phyloP scores from a whole-genome alignment of 257 asterid species.

The Misopates orontium region DNA sequence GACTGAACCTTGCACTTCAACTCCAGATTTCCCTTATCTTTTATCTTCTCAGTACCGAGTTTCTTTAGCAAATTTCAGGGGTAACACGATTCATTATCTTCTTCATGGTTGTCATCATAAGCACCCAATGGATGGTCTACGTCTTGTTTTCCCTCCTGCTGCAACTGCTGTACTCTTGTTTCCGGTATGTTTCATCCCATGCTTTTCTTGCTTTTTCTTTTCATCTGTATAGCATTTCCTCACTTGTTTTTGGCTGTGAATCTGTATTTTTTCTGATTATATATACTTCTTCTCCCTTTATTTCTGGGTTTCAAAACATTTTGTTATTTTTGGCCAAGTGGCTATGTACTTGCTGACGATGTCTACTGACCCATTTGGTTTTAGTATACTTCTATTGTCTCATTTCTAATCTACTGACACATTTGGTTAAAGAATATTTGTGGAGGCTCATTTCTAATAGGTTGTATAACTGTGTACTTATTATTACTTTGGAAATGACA shows the following conservation, averaged over 20 bases:
- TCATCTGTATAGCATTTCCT: background rate
- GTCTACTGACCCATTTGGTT: too few species aligned
- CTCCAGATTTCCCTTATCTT: background rate
- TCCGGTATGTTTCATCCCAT: slow-evolving; percentile 48
- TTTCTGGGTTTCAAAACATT: background rate
- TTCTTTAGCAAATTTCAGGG: slow-evolving; percentile 46
- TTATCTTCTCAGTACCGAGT: slow-evolving; percentile 7
- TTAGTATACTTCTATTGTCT: too few species aligned
- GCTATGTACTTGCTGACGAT: background rate
- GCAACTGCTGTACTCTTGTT: slow-evolving; percentile 59
- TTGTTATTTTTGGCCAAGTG: background rate
- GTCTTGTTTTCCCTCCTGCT: slow-evolving; percentile 87
- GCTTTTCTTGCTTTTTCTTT: background rate
- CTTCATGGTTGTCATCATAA: slow-evolving; percentile 91
- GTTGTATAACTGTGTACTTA: background rate
- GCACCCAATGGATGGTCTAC: slow-evolving; percentile 87
- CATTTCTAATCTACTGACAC: too few species aligned
- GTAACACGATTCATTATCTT: slow-evolving; percentile 75
- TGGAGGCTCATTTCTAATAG: background rate
- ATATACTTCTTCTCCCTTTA: too few species aligned
- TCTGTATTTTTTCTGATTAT: too few species aligned
- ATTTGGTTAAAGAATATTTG: too few species aligned
- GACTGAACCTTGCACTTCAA: background rate
- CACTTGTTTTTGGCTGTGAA: too few species aligned
- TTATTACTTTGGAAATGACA: background rate